Evolutionary conservation across 78 protist species (phyloP).

Genomic region (Isochrysis galbana): DNA sequence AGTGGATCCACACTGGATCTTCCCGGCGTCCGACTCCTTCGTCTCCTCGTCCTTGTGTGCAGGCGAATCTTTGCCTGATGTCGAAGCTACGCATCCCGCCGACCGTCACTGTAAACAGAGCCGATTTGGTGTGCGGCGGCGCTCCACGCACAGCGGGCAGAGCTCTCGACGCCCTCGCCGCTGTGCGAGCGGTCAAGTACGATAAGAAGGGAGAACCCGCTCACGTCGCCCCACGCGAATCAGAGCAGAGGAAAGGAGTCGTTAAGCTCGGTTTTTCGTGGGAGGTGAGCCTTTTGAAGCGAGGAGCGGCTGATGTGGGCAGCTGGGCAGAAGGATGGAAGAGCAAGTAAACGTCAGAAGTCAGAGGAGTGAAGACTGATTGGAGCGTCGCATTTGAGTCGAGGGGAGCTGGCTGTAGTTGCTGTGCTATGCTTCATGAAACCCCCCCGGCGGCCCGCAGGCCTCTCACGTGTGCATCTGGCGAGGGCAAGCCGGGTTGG

Average conservation of each 20-base stretch:
- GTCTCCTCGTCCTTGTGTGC: neutral
- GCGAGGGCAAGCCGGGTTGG: too few species aligned
- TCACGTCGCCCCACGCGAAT: neutral
- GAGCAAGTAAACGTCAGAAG: too few species aligned
- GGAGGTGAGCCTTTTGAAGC: conserved; percentile 43
- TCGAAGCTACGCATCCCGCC: conserved; percentile 4
- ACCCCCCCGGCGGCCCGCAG: too few species aligned
- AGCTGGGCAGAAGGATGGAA: too few species aligned
- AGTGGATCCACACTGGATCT: neutral
- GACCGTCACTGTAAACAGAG: conserved; percentile 23
- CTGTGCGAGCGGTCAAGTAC: neutral
- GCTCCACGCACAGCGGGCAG: neutral
- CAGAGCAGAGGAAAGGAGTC: neutral
- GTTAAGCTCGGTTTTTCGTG: conserved; percentile 43
- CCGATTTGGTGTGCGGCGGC: neutral
- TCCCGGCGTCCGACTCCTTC: neutral
- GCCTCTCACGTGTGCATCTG: too few species aligned
- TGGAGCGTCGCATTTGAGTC: too few species aligned
- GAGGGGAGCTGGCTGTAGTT: too few species aligned
- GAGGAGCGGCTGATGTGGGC: too few species aligned
- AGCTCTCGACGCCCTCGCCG: conserved; percentile 12
- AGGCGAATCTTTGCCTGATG: neutral
- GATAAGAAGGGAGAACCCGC: neutral
- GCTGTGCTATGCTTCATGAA: too few species aligned
- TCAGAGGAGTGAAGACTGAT: too few species aligned